Evolutionary conservation across 2,329 filamentous ascomycete genomes (phyloP).

Genomic region (Fonsecaea erecta): DNA sequence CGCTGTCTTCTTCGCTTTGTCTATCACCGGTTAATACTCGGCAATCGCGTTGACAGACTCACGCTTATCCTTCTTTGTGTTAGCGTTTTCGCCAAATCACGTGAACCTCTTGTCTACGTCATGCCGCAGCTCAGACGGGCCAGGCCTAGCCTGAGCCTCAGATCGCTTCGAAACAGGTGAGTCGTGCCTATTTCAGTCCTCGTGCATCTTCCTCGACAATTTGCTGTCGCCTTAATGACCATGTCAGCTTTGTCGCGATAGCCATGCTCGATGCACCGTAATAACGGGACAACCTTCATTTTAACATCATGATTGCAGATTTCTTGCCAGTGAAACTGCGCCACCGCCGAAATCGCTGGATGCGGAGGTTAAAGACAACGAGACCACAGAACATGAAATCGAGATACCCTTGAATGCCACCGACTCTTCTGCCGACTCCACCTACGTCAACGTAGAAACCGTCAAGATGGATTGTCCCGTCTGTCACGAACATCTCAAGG

Average conservation of each 20-base stretch:
- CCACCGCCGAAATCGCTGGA: conserved; percentile 35
- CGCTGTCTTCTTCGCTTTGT: background rate
- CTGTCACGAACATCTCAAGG: conserved; percentile 23
- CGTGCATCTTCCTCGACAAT: background rate
- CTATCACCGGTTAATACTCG: conserved; percentile 16
- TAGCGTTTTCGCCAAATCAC: conserved; percentile 18
- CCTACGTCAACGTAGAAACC: conserved; percentile 56
- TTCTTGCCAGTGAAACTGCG: conserved; percentile 18
- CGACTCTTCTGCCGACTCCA: conserved; percentile 45
- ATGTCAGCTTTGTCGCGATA: conserved; percentile 22
- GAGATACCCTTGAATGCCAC: conserved; percentile 41
- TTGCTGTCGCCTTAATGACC: conserved; percentile 11
- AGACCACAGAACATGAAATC: conserved; percentile 30
- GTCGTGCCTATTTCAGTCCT: conserved; percentile 11
- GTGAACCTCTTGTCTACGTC: conserved; percentile 20
- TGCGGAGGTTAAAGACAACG: conserved; percentile 30
- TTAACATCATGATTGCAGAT: conserved; percentile 33
- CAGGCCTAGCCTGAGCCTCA: conserved; percentile 16
- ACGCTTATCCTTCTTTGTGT: conserved; percentile 9
- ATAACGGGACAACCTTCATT: background rate
- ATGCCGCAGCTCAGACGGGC: conserved; percentile 12
- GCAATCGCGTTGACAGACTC: conserved; percentile 3
- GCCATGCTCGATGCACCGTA: conserved; percentile 22
- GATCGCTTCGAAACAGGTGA: conserved; percentile 20
- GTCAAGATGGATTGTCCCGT: conserved; percentile 27